A percentile compares a stretch with the other conserved stretches of the same genome.
phyloP scores from a whole-genome alignment of 768 basidiomycete species.

The Gyrodon lividus region DNA sequence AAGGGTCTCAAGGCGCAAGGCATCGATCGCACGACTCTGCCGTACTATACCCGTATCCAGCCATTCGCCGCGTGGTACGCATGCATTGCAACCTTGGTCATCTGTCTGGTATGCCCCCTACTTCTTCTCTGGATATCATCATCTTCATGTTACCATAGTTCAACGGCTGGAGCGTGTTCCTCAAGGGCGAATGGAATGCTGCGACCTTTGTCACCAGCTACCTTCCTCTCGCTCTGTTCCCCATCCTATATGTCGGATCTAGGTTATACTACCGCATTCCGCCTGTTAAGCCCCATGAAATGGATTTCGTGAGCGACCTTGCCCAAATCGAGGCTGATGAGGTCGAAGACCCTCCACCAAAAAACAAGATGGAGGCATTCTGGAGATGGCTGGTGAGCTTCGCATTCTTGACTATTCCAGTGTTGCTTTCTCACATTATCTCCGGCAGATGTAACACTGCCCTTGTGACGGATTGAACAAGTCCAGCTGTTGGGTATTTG shows the following conservation, averaged over 20 bases:
- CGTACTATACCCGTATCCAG: slow-evolving; percentile 66
- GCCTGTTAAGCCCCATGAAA: slow-evolving; percentile 48
- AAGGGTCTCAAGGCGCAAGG: slow-evolving; percentile 81
- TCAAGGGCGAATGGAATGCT: slow-evolving; percentile 49
- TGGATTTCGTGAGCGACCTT: slow-evolving; percentile 81
- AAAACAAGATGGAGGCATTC: slow-evolving; percentile 62
- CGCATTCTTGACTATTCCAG: not conserved
- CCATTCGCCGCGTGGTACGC: slow-evolving; percentile 70
- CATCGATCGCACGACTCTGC: slow-evolving; percentile 65
- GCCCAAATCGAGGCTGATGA: slow-evolving; percentile 68
- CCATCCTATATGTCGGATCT: slow-evolving; percentile 64
- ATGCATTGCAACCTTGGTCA: slow-evolving; percentile 35
- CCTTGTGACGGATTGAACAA: not conserved
- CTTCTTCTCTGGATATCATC: not conserved
- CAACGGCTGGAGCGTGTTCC: slow-evolving; percentile 52
- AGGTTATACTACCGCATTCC: slow-evolving; percentile 41
- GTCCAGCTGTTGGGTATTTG: not conserved
- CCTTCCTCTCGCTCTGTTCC: slow-evolving; percentile 69
- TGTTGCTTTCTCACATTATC: not conserved
- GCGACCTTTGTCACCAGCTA: slow-evolving; percentile 85
- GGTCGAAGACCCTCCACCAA: slow-evolving; percentile 72
- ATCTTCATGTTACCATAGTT: slow-evolving; percentile 42
- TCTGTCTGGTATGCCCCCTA: slow-evolving; percentile 57
- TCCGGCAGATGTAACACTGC: not conserved
- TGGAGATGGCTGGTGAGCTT: slow-evolving; percentile 77